Percentiles rank a stretch among this genome's conserved stretches.
These are phyloP conservation scores for Cladophialophora psammophila DNA, from an alignment of 2,329 filamentous ascomycete species.

Conservation along the genomic window DNA sequence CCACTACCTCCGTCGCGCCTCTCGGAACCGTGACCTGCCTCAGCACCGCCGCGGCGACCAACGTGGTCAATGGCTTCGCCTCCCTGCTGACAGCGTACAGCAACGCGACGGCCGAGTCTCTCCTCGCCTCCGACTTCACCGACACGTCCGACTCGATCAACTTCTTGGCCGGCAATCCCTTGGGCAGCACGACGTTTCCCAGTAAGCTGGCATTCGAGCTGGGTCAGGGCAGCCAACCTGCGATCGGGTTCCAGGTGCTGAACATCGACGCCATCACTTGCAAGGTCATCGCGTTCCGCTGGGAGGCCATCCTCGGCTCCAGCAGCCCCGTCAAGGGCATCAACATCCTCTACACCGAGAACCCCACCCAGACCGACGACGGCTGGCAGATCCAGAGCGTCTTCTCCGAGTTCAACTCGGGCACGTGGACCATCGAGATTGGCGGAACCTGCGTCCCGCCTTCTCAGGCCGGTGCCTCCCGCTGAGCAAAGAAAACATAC, in stretches of 20 bases:
- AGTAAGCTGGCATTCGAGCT: conserved; percentile 44
- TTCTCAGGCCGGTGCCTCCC: not conserved
- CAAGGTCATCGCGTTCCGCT: conserved; percentile 44
- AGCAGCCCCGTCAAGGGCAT: conserved; percentile 40
- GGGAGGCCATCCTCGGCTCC: conserved; percentile 41
- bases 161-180: conserved; percentile 38
- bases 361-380: conserved; percentile 19
- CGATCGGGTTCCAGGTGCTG: conserved; percentile 41
- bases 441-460: conserved; percentile 21
- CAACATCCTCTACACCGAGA: conserved; percentile 41
- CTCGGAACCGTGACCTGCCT: conserved; percentile 24
- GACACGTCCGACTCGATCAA: conserved; percentile 46
- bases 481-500: no score
- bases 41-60: conserved; percentile 24
- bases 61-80: conserved; percentile 33
- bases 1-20: not conserved
- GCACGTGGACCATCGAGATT: conserved; percentile 23
- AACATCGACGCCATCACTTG: conserved; percentile 42
- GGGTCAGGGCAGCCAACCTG: conserved; percentile 42
- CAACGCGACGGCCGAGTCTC: conserved; percentile 27
- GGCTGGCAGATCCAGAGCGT: conserved; percentile 45
- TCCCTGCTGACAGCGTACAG: conserved; percentile 34
- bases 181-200: conserved; percentile 45
- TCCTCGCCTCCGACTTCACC: conserved; percentile 43
- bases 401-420: conserved; percentile 47